A percentile compares a stretch with the other conserved stretches of the same genome.
phyloP scores from a whole-genome alignment of 2,329 filamentous ascomycete species.

The Cordyceps farinosa region DNA sequence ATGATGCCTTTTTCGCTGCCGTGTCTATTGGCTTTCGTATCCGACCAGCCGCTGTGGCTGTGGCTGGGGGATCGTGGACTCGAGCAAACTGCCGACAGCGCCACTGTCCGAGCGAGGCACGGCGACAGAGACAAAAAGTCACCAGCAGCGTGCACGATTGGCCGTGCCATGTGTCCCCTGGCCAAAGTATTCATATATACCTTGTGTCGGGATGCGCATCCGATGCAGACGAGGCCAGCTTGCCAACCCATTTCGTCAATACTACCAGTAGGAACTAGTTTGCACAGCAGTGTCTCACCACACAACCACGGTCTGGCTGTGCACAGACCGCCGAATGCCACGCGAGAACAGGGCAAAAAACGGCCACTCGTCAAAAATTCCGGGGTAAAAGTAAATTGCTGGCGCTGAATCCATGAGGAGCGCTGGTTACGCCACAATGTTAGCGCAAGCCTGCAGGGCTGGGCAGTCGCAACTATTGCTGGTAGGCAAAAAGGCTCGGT shows the following conservation, averaged over 20 bases:
- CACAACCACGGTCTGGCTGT: neutral
- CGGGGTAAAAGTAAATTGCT: neutral
- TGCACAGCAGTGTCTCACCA: neutral
- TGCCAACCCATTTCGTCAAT: neutral
- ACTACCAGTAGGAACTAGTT: no score
- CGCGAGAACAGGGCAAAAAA: neutral
- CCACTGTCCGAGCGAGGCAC: neutral
- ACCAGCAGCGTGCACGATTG: neutral
- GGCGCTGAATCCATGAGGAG: neutral
- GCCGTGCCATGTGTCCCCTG: neutral
- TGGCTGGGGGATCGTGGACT: no score
- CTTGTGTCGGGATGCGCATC: neutral
- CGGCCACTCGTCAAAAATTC: neutral
- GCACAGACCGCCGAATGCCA: slow-evolving; percentile 6
- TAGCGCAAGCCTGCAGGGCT: neutral
- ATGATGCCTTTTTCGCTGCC: neutral
- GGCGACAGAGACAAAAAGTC: neutral
- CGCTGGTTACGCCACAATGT: neutral
- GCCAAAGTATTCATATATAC: neutral
- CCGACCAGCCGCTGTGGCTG: no score
- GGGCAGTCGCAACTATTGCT: neutral
- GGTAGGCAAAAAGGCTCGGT: neutral
- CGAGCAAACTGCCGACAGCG: neutral
- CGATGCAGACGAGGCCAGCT: neutral
- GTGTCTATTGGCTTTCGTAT: neutral